Conservation (phyloP, 305 asterid species). For the Fraxinus ornus region DNA sequence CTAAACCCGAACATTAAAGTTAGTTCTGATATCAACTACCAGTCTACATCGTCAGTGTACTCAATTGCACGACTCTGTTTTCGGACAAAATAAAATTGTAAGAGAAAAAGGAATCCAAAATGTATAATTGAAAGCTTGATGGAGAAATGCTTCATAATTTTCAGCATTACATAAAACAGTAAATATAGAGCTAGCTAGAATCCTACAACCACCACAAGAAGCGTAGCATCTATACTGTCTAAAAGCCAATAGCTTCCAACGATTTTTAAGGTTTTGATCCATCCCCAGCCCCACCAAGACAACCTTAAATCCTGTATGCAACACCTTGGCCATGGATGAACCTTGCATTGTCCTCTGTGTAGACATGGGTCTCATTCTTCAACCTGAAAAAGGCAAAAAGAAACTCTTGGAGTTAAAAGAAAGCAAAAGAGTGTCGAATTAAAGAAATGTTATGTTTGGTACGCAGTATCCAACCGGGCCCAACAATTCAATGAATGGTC, state of each 20-base stretch:
- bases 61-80: not conserved
- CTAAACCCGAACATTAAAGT: not conserved
- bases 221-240: slow-evolving; percentile 23
- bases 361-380: slow-evolving; percentile 87
- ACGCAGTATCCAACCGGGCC: not conserved
- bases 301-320: slow-evolving; percentile 57
- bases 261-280: slow-evolving; percentile 1
- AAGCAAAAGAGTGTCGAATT: not conserved
- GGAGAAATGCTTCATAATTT: slow-evolving; percentile 23
- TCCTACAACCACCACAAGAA: slow-evolving; percentile 33
- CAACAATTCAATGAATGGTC: not conserved
- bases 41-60: not conserved
- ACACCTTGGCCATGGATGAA: slow-evolving; percentile 94
- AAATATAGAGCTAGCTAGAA: not conserved
- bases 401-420: not conserved
- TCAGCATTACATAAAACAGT: slow-evolving; percentile 35
- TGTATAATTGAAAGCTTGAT: not conserved
- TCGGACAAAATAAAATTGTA: not conserved
- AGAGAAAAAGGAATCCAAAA: not conserved
- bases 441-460: not conserved
- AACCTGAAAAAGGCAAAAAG: slow-evolving; percentile 36
- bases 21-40: not conserved
- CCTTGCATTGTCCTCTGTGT: slow-evolving; percentile 94
- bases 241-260: slow-evolving; percentile 36
- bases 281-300: not conserved